Conservation (phyloP, 176 grass and related monocot genomes). For the Bolboschoenus planiculmis region DNA sequence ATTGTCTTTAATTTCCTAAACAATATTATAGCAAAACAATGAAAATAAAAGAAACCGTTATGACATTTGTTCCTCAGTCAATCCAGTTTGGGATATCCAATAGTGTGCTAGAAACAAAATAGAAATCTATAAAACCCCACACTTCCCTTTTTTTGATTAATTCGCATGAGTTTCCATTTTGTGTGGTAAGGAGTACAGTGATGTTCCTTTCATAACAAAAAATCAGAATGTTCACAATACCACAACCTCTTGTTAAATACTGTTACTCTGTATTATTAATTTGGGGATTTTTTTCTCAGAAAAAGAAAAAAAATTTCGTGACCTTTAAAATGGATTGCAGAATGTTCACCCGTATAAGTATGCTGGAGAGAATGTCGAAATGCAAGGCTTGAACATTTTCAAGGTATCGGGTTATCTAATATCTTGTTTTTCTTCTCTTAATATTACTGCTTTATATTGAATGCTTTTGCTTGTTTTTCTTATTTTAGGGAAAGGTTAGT, state of each 20-base stretch:
- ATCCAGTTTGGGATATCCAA: not conserved
- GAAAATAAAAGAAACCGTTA: not conserved
- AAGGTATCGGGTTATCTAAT: conserved; percentile 32
- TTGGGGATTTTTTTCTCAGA: not conserved
- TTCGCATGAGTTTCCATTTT: not conserved
- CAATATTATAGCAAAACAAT: not conserved
- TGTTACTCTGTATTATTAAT: not conserved
- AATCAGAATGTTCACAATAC: not conserved
- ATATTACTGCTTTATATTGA: not conserved
- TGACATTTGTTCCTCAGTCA: not conserved
- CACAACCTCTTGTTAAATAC: not conserved
- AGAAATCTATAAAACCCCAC: not conserved
- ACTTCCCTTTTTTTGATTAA: too few relatives aligned
- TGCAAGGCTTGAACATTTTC: conserved; percentile 64
- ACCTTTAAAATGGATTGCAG: conserved; percentile 25
- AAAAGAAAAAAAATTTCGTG: not conserved
- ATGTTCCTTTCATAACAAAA: not conserved
- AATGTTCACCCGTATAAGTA: conserved; percentile 84
- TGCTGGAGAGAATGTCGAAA: conserved; percentile 77
- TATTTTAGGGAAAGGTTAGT: conserved; percentile 61
- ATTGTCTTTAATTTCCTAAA: not conserved
- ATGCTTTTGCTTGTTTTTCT: conserved; percentile 7
- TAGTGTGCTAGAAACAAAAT: not conserved
- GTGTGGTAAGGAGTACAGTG: not conserved
- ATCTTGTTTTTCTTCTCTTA: not conserved